Evolutionary conservation across 768 basidiomycete genomes (phyloP).

Genomic region (Candolleomyces aberdarensis): DNA sequence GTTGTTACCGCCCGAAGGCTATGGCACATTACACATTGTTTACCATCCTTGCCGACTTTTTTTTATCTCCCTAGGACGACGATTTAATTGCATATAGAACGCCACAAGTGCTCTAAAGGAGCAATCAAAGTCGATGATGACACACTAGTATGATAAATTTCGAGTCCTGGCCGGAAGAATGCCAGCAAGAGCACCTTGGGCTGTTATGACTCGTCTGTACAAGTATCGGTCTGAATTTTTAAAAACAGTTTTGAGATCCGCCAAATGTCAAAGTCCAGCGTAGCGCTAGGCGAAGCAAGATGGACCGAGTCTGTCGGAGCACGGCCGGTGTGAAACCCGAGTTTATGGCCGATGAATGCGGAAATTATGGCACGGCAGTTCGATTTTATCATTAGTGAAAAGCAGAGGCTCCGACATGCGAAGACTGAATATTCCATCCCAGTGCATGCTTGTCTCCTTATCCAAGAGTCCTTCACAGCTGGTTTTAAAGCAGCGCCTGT

Average conservation of each 20-base stretch:
- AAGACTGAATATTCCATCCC: constrained; percentile 11
- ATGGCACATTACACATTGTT: background rate
- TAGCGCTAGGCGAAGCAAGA: background rate
- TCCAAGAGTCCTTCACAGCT: constrained; percentile 16
- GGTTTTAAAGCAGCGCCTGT: background rate
- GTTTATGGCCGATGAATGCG: constrained; percentile 39
- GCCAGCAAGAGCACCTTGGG: no score
- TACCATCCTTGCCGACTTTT: background rate
- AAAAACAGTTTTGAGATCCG: constrained; percentile 7
- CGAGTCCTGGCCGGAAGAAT: no score
- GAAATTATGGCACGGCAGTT: constrained; percentile 36
- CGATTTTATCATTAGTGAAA: constrained; percentile 16
- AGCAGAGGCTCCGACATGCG: constrained; percentile 27
- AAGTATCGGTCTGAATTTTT: background rate
- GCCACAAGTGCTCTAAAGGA: background rate
- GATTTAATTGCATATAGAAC: background rate
- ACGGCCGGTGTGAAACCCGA: constrained; percentile 31
- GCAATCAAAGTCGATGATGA: background rate
- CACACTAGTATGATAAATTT: no score
- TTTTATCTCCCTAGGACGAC: background rate
- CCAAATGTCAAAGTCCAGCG: background rate
- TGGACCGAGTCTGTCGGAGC: constrained; percentile 28
- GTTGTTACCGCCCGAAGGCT: background rate
- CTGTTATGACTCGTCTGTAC: background rate
- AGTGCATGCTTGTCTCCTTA: constrained; percentile 32